Evolutionary conservation across 2,329 filamentous ascomycete genomes (phyloP), one percentile per base, ranked within the genome.

Genomic region (Talaromyces piceae): DNA sequence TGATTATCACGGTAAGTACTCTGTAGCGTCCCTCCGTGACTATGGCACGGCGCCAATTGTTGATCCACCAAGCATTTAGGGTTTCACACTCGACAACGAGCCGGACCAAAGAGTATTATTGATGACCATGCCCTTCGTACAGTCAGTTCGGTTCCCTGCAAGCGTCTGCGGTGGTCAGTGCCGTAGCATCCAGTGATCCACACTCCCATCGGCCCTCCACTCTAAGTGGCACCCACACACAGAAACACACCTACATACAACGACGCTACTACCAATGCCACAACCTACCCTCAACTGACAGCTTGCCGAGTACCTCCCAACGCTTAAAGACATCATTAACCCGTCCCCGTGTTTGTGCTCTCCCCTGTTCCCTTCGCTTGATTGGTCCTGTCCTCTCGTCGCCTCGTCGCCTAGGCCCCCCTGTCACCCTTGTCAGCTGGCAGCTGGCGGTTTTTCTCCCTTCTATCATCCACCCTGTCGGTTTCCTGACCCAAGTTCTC

Each of bases 401-500:
- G 11, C 20, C 23, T 43, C 5, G 20, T 18, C 11, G 20, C 39
- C 11, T 26, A 13, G 13, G 23, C 25, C 39, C n/a, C 39, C 39
- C 39, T 22, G 39, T n/a, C 31, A 13, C 31, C 31, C 31, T n/a
- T n/a, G n/a, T n/a, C n/a, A n/a, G n/a, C n/a, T n/a, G n/a, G n/a
- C 31, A 18, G n/a, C 31, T 20, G 33, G 33, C 33, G 33, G 33
- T 20, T 37, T 37, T 37, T 37, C n/a, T 37, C 16, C 33, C 20
- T 31, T 9, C 20, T 11, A 18, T 37, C 51, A 51, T 45, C 52
- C 52, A 54, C 52, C 37, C 28, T 31, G 27, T 43, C 41, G 49
- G 39, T 49, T n/a, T 41, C 48, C 50, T 48, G 39, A 31, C 43
- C 46, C 41, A 45, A n/a, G 48, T 53, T 50, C 43, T 52, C 41